Base-by-base conservation (phyloP, 352 stramenopile species). In the Globisporangium orthogonon region DNA sequence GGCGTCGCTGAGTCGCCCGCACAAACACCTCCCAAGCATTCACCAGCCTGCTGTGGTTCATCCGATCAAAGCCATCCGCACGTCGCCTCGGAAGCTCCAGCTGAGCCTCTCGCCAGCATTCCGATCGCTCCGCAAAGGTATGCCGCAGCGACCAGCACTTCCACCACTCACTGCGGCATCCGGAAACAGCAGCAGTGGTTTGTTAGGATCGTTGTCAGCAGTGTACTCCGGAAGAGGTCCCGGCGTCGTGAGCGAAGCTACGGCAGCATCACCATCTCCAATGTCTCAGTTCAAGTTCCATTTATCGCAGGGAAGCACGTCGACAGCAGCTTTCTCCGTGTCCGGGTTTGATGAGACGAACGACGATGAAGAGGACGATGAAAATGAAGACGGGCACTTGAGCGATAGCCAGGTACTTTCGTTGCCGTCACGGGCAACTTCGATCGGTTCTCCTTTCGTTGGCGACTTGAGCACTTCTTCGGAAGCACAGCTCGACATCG, bases 31-130 rank as follows among this genome's bases (percentile, higher is more conserved):
- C 2, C 65, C 70, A 6, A 73, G 61, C 17, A 72, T 80, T 35
- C 56, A 60, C 3, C 59, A 39, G 30, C 60, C 47, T 15, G 54
- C 55, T 35, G 45, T 65, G 37, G 65, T 67, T 2, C 75, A 89
- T 40, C 74, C 76, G 13, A 89, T 89, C 50, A 79, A 76, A 60
- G 74, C 62, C 0, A 67, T 86, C 9, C 75, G 75, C 1, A 82
- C 77, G 29, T 85, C 79, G 10, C 73, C 75, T 17, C 74, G 73
- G 29, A 74, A 74, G 57, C 44, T 66, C 3, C 65, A 78, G 31
- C 63, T 90, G 35, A 88, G 88, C 52, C 59, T 90, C 17, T 71
- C 73, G 13, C 74, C 79, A 9, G 77, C 63, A 0, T 90, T 87
- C 52, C 71, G 77, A 47, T 90, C 79, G 10, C 69, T 90, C 7